These are phyloP conservation scores for Suillus plorans DNA, from an alignment of 768 basidiomycete species.

Conservation along the genomic window DNA sequence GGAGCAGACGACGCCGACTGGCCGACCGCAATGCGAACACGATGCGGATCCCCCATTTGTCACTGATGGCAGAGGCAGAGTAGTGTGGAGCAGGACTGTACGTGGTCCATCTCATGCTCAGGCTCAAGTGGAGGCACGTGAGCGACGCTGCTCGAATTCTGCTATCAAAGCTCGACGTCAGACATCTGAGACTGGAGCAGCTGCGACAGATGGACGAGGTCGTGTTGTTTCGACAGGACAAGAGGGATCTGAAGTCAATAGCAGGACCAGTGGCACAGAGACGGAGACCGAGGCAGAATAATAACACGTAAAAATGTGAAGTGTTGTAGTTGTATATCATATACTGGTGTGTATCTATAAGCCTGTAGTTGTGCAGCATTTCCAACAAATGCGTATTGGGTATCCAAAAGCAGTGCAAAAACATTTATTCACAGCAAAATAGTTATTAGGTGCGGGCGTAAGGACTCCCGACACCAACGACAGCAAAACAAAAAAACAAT, in stretches of 20 bases:
- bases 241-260: slow-evolving; percentile 15
- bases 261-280: slow-evolving; percentile 18
- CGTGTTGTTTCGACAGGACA: slow-evolving; percentile 21
- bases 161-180: slow-evolving; percentile 15
- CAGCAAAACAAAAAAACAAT: not conserved
- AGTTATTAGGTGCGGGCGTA: too few relatives aligned
- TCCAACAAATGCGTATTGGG: not conserved
- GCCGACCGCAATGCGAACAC: slow-evolving; percentile 29
- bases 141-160: slow-evolving; percentile 20
- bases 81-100: slow-evolving; percentile 41
- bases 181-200: slow-evolving; percentile 14
- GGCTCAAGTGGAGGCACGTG: slow-evolving; percentile 20
- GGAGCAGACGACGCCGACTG: slow-evolving; percentile 1
- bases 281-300: slow-evolving; percentile 13
- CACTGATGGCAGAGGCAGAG: slow-evolving; percentile 65
- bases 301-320: not conserved
- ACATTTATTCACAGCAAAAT: not conserved
- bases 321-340: not conserved
- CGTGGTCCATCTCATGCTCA: slow-evolving; percentile 22
- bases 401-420: not conserved
- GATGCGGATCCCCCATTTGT: slow-evolving; percentile 51
- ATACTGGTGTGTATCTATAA: slow-evolving; percentile 1
- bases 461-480: too few relatives aligned
- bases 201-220: slow-evolving; percentile 16
- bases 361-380: not conserved